Base-by-base conservation (phyloP, 1,284 basidiomycete genomes). In the Malassezia psittaci region DNA sequence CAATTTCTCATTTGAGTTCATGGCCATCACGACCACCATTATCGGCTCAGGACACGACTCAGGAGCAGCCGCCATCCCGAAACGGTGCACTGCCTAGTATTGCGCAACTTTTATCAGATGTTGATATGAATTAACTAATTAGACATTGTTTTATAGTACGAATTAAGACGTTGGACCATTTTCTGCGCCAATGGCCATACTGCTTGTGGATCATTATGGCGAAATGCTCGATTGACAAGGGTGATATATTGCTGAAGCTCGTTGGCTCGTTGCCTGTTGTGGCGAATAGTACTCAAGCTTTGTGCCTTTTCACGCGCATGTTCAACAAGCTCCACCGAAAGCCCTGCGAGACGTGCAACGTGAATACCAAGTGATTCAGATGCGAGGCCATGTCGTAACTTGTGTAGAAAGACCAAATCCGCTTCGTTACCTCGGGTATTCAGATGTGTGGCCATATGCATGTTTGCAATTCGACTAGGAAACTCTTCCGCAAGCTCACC, bases 331-430 rank as follows among this genome's bases (percentile, higher is more conserved):
- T 2, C 3, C 4, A 2, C 9, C 0, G 64, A 61, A 12, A 75
- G 40, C 12, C 63, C 65, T 2, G 72, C 72, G 13, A 73, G 38
- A 0, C 47, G 33, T 1, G 70, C 73, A 19, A 68, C 67, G 48
- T 75, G 63, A n/a, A 75, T 65, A 13, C 73, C 73, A 24, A 74
- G 67, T 32, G 61, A 63, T 24, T 58, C 59, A 11, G 48, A 54
- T 3, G 67, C 68, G 6, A 67, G 52, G 0, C 74, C 74, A 1
- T 15, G 7, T 0, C 47, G 11, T 4, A 75, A 54, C 40, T 61
- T 64, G 60, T 75, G 74, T 9, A 75, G 58, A 29, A 75, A 75
- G 13, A 64, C 54, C 37, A 75, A 65, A 18, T 62, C 19, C 13
- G 47, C 15, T 37, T 52, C 24, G 2, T 51, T 9, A 12, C 37